Evolutionary conservation across 164 flowering plant species (phyloP), one percentile per base, ranked within the genome.

Genomic region (Aristolochia fimbriata): DNA sequence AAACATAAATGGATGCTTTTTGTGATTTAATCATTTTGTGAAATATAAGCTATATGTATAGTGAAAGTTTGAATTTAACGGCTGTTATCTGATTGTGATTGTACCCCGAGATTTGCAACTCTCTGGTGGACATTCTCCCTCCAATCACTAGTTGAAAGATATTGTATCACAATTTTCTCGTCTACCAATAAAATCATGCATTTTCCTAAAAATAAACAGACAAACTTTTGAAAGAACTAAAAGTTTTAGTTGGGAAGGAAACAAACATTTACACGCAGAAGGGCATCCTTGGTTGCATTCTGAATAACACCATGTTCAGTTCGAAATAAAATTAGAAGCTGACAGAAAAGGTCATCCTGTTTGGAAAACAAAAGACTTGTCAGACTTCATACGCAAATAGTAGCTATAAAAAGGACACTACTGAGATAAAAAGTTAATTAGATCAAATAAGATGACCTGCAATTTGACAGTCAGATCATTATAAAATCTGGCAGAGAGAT

Each of bases 181-280:
- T 5, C 30, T 27, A 27, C 30, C 30, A 27, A 27, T 27, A 27
- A 27, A 2, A 27, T 27, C 5, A 27, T 27, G 2, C 30, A 27
- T 5, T 27, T 27, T 27, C 30, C 30, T 27, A 27, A 27, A 27
- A 27, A 27, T 27, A 27, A 27, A 27, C 30, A 27, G 5, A 27
- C 30, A 27, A n/a, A 27, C 30, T 27, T 37, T 37, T 37, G 8
- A 37, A 37, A 37, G 4, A 37, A 37, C 7, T 10, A 7, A 37
- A 37, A 37, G 1, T 37, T 37, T 37, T 10, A 37, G 4, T 37
- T 3, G 48, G 59, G 61, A 54, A 23, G 16, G 24, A 51, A 66
- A 71, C 84, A 51, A 60, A 88, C 97, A 68, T 83, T 71, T 64
- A 91, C 55, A 30, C 84, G 88, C 66, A 83, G 62, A 65, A 93